Conservation (phyloP, 768 basidiomycete species). For the Mycena albidolilacea region DNA sequence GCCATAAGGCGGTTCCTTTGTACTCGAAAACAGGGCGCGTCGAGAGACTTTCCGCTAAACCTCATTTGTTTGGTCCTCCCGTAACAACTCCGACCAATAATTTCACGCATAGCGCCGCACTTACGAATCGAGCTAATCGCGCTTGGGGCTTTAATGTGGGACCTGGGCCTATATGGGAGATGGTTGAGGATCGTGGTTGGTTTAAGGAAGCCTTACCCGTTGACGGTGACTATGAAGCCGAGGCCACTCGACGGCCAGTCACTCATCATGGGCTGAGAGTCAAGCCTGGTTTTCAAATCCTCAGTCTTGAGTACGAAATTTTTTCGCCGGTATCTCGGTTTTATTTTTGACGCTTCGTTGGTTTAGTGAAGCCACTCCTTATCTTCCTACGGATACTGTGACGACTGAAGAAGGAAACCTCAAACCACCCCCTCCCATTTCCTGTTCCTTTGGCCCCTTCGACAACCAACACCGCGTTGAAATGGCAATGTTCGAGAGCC, state of each 20-base stretch:
- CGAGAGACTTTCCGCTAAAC: conserved; percentile 70
- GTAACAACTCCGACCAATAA: conserved; percentile 65
- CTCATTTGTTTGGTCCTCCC: conserved; percentile 64
- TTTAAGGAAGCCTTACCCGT: conserved; percentile 72
- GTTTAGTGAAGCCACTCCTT: conserved; percentile 68
- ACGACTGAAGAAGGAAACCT: conserved; percentile 67
- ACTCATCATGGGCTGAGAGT: conserved; percentile 66
- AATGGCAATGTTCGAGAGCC: conserved; percentile 69
- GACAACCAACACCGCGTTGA: conserved; percentile 64
- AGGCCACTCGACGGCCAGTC: conserved; percentile 69
- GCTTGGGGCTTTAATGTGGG: conserved; percentile 84
- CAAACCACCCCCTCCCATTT: conserved; percentile 66
- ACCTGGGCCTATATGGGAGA: conserved; percentile 83
- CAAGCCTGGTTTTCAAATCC: conserved; percentile 60
- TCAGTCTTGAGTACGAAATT: conserved; percentile 60
- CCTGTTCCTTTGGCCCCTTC: conserved; percentile 79
- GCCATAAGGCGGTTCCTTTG: conserved; percentile 79
- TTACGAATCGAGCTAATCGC: conserved; percentile 74
- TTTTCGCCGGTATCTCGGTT: conserved; percentile 9
- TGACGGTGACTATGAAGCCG: conserved; percentile 55
- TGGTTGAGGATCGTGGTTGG: conserved; percentile 84
- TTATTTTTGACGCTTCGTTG: conserved; percentile 15
- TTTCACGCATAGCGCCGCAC: conserved; percentile 62
- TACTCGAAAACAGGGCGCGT: conserved; percentile 65
- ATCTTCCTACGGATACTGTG: conserved; percentile 69